Evolutionary conservation across 768 basidiomycete species (phyloP).

Genomic region (Hygrocybe punicea): DNA sequence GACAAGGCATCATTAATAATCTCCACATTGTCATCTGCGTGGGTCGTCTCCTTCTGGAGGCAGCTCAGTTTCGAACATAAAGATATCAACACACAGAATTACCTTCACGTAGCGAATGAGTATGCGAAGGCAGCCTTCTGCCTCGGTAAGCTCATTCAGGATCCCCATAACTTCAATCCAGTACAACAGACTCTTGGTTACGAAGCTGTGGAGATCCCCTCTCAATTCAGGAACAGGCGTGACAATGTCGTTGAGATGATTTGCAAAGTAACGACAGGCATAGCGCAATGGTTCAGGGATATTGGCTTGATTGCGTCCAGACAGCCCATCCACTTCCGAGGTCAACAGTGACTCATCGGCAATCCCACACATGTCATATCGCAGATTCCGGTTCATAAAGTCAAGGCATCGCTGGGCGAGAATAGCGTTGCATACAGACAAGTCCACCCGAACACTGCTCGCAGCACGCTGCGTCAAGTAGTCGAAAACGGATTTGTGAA

Average conservation of each 20-base stretch:
- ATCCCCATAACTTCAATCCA: constrained; percentile 1
- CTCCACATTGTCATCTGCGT: not conserved
- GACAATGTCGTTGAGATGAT: not conserved
- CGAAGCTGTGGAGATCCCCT: not conserved
- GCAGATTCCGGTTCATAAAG: not conserved
- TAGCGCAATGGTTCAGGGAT: not conserved
- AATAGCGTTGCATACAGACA: not conserved
- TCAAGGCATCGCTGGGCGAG: not conserved
- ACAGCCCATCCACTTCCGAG: not conserved
- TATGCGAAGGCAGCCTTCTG: not conserved
- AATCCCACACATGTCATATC: constrained; percentile 1
- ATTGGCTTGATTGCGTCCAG: not conserved
- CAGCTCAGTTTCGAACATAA: not conserved
- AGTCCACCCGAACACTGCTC: not conserved
- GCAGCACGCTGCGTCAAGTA: not conserved
- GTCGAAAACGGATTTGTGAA: constrained; percentile 1
- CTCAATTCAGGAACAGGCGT: not conserved
- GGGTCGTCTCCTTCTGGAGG: not conserved
- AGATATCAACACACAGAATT: not conserved
- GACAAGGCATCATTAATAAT: not conserved
- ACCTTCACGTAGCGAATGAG: not conserved
- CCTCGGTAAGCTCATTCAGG: not conserved
- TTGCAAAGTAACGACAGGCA: constrained; percentile 1
- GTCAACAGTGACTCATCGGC: not conserved
- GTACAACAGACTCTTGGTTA: not conserved